Evolutionary conservation across 1,284 basidiomycete genomes (phyloP).

Genomic region (Porogramme epimiltina): DNA sequence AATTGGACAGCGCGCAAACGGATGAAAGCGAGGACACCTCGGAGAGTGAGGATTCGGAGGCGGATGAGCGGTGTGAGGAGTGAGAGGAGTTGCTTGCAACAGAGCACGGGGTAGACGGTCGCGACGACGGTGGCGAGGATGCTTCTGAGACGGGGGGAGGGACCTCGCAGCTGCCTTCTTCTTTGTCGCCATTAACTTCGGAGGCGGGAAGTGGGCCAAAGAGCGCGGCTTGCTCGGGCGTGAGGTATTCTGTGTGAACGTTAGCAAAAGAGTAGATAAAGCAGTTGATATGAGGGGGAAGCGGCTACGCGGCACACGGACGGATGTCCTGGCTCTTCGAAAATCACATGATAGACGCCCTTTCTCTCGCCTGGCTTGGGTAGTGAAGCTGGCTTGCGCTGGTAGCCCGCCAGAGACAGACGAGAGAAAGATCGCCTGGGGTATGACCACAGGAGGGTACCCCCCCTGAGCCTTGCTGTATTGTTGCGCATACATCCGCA

Average conservation of each 20-base stretch:
- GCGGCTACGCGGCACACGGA: too few relatives aligned
- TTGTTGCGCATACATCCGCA: too few relatives aligned
- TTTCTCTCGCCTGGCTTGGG: too few relatives aligned
- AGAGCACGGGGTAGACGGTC: constrained; percentile 25
- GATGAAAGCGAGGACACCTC: constrained; percentile 28
- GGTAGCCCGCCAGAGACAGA: too few relatives aligned
- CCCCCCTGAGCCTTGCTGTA: too few relatives aligned
- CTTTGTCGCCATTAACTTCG: constrained; percentile 45
- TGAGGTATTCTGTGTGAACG: constrained; percentile 58
- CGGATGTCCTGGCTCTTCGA: too few relatives aligned
- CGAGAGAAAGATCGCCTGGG: too few relatives aligned
- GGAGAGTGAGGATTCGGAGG: constrained; percentile 22
- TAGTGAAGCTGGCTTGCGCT: too few relatives aligned
- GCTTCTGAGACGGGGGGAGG: constrained; percentile 6
- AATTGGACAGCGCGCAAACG: constrained; percentile 37
- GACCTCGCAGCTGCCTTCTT: constrained; percentile 1
- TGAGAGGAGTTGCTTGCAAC: constrained; percentile 23
- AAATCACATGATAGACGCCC: too few relatives aligned
- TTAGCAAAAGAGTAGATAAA: too few relatives aligned
- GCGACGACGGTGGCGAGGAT: constrained; percentile 34
- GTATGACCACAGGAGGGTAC: too few relatives aligned
- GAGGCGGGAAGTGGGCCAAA: constrained; percentile 66
- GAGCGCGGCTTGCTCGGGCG: constrained; percentile 57
- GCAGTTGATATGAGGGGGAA: too few relatives aligned
- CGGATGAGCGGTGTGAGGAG: constrained; percentile 25